phyloP scores from a whole-genome alignment of 208 protist species.

The Wallacemonas sp. region DNA sequence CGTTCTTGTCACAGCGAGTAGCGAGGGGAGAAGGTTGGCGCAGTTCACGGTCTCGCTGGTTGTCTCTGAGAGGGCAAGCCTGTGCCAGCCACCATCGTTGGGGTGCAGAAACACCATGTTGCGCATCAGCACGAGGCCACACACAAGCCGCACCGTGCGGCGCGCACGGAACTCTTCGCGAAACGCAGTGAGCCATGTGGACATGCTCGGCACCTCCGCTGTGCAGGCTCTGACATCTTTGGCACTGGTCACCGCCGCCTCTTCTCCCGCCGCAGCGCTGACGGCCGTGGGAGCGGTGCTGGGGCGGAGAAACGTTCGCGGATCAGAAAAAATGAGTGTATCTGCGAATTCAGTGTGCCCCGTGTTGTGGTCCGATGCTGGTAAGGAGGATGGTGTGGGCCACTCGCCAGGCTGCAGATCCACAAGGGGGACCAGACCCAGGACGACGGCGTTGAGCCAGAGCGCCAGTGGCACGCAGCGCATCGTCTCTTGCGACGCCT shows the following conservation, averaged over 20 bases:
- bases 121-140: not conserved
- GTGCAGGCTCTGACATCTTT: not conserved
- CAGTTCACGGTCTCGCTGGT: not conserved
- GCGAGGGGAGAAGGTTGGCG: not conserved
- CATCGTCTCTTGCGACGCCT: no score
- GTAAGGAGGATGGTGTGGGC: not conserved
- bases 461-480: conserved; percentile 1
- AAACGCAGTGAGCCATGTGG: not conserved
- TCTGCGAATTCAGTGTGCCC: no score
- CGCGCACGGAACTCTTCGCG: not conserved
- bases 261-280: no score
- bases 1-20: not conserved
- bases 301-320: no score
- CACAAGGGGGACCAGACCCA: not conserved
- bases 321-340: no score
- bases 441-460: conserved; percentile 4
- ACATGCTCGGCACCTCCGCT: not conserved
- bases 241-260: not conserved
- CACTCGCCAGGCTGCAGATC: not conserved
- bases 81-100: conserved; percentile 4
- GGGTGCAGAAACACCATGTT: not conserved
- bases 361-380: no score
- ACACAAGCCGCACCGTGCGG: not conserved
- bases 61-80: not conserved
- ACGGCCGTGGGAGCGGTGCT: no score